Evolutionary conservation across 148 eudicot species (phyloP).

Genomic region (Dysphania ambrosioides): DNA sequence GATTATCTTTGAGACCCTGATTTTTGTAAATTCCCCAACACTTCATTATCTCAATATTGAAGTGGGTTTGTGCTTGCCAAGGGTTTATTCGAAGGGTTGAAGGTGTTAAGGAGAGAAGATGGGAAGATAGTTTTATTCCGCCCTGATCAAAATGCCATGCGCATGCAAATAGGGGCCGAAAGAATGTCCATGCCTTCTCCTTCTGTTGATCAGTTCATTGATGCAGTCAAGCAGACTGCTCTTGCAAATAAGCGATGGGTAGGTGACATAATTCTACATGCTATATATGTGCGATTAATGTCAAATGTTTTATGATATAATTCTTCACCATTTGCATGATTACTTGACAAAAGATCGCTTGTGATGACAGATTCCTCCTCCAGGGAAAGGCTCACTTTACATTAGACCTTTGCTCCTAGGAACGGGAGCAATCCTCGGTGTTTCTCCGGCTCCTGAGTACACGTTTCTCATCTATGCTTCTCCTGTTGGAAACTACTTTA

Average conservation of each 20-base stretch:
- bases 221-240: slow-evolving; percentile 41
- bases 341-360: not conserved
- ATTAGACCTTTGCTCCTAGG: slow-evolving; percentile 81
- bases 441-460: slow-evolving; percentile 73
- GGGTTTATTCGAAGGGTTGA: slow-evolving; percentile 49
- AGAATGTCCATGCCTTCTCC: slow-evolving; percentile 52
- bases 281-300: no score
- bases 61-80: slow-evolving; percentile 8
- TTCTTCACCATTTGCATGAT: no score
- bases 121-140: slow-evolving; percentile 35
- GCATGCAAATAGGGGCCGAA: slow-evolving; percentile 42
- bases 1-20: no score
- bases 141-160: slow-evolving; percentile 37
- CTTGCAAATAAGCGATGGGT: slow-evolving; percentile 51
- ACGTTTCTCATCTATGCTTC: slow-evolving; percentile 76
- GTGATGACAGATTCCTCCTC: slow-evolving; percentile 71
- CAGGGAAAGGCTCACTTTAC: slow-evolving; percentile 79
- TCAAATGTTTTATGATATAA: no score
- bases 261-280: not conserved
- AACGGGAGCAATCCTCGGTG: slow-evolving; percentile 64
- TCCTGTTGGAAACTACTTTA: slow-evolving; percentile 78
- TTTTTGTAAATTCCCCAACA: no score
- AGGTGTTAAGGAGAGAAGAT: slow-evolving; percentile 33
- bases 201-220: slow-evolving; percentile 40
- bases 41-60: no score